Percentiles rank a stretch among this genome's conserved stretches.
Conservation (phyloP, 345 rosid species). For the Cardamine occulta region DNA sequence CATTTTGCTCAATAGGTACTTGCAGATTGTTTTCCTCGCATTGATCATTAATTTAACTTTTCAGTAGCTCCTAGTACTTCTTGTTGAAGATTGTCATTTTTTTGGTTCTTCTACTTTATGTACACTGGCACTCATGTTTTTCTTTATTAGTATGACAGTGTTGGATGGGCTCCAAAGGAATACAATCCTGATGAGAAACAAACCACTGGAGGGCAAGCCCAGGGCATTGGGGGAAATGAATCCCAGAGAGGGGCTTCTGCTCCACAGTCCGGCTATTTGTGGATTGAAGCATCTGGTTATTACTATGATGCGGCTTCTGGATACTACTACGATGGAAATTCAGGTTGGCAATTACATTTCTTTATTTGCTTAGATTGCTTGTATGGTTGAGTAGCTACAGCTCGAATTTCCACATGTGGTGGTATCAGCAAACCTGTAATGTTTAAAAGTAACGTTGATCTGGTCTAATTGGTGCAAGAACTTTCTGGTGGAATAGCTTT, state of each 20-base stretch:
- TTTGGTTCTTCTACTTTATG: background rate
- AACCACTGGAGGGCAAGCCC: conserved; percentile 55
- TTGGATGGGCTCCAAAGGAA: conserved; percentile 99
- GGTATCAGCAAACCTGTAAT: background rate
- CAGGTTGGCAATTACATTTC: conserved; percentile 58
- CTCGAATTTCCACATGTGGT: background rate
- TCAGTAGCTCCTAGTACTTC: too few species aligned
- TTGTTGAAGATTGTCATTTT: conserved; percentile 12
- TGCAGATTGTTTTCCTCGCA: conserved; percentile 1
- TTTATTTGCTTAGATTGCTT: background rate
- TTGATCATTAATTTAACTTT: background rate
- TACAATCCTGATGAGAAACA: conserved; percentile 85
- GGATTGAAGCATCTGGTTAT: conserved; percentile 99
- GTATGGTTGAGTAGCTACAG: conserved; percentile 9
- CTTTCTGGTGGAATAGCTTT: background rate
- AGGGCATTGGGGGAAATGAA: conserved; percentile 47
- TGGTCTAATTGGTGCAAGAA: background rate
- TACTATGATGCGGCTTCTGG: conserved; percentile 99
- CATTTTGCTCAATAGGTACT: conserved; percentile 94
- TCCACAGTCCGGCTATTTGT: conserved; percentile 87
- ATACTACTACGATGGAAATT: conserved; percentile 94
- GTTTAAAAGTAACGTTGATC: background rate
- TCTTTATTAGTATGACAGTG: conserved; percentile 72
- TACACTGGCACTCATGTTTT: conserved; percentile 11
- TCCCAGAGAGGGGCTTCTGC: conserved; percentile 61